Evolutionary conservation across 1,139 yeast genomes (phyloP).

Genomic region (Pichia cactophila): DNA sequence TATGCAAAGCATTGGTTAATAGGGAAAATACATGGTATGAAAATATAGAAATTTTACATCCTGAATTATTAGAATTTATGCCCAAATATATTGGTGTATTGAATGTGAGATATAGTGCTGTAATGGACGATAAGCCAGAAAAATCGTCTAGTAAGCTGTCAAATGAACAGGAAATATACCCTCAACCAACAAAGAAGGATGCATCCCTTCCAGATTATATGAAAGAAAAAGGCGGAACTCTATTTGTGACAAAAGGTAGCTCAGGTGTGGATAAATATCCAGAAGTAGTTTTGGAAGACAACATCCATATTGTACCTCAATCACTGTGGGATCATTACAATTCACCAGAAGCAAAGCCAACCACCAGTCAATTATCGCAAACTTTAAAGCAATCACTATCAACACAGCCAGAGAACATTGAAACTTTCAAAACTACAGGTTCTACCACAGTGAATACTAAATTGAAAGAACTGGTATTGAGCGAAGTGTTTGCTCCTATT

Average conservation of each 20-base stretch:
- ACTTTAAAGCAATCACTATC: not conserved
- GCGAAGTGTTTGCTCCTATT: slow-evolving; percentile 62
- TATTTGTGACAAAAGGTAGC: not conserved
- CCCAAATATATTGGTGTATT: slow-evolving; percentile 91
- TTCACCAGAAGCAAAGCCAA: slow-evolving; percentile 33
- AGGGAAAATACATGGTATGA: slow-evolving; percentile 91
- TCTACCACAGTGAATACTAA: slow-evolving; percentile 59
- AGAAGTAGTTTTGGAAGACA: slow-evolving; percentile 82
- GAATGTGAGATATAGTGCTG: slow-evolving; percentile 72
- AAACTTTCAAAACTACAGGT: slow-evolving; percentile 34
- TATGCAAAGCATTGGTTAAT: slow-evolving; percentile 89
- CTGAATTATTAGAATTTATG: slow-evolving; percentile 74
- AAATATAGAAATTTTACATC: slow-evolving; percentile 68
- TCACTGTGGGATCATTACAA: slow-evolving; percentile 56
- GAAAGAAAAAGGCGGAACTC: not conserved
- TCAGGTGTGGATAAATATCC: slow-evolving; percentile 30
- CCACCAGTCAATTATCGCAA: not conserved
- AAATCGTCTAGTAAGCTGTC: not conserved
- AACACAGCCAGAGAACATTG: slow-evolving; percentile 21
- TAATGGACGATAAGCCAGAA: slow-evolving; percentile 24
- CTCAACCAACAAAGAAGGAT: not conserved
- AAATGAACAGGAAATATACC: not conserved
- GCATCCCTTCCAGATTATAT: not conserved
- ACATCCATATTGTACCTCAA: slow-evolving; percentile 81
- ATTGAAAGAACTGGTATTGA: slow-evolving; percentile 56